These are phyloP conservation scores for Sequoiadendron giganteum DNA, from an alignment of 75 land plant genomes.

Conservation along the genomic window DNA sequence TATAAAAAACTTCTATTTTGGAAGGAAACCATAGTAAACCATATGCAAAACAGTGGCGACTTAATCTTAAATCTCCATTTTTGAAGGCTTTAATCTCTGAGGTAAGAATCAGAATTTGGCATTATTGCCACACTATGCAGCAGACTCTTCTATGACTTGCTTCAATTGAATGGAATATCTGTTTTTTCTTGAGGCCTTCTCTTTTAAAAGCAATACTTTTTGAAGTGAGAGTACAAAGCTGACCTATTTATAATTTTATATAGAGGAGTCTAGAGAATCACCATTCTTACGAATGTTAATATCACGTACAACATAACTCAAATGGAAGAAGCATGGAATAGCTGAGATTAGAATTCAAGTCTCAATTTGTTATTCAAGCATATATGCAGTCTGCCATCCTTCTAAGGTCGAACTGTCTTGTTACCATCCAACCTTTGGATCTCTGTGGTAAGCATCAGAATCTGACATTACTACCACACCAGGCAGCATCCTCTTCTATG, in stretches of 20 bases:
- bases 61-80: not conserved
- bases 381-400: too few relatives aligned
- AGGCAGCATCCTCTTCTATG: too few relatives aligned
- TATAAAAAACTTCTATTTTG: not conserved
- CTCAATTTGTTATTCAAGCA: too few relatives aligned
- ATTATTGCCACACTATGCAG: not conserved
- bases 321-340: too few relatives aligned
- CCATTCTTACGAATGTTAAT: not conserved
- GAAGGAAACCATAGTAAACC: not conserved
- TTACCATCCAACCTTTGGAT: not conserved
- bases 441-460: too few relatives aligned
- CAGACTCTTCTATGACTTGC: not conserved
- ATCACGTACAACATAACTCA: not conserved
- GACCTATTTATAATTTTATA: not conserved
- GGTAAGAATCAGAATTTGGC: not conserved
- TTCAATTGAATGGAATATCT: not conserved
- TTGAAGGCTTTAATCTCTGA: not conserved
- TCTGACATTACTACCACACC: too few relatives aligned
- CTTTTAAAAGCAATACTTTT: not conserved
- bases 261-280: not conserved
- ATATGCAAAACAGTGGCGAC: not conserved
- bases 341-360: too few relatives aligned
- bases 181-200: not conserved
- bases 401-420: not conserved
- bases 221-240: not conserved